Evolutionary conservation across 75 land plant genomes (phyloP).

Genomic region (Chamaecyparis obtusa): DNA sequence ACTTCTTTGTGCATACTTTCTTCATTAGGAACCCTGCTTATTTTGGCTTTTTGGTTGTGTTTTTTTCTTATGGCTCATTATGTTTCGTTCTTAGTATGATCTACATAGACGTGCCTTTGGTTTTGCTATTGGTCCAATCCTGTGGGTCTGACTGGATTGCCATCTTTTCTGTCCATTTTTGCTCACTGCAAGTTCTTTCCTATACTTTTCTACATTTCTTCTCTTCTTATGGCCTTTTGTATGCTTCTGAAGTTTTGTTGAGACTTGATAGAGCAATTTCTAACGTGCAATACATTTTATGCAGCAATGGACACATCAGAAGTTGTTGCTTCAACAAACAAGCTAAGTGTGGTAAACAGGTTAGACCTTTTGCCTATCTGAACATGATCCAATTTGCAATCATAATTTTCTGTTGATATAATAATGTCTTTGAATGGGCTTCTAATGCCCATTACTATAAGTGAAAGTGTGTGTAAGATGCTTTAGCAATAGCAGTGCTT

Average conservation of each 20-base stretch:
- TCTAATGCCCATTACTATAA: not conserved
- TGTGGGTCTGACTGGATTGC: not conserved
- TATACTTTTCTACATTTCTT: not conserved
- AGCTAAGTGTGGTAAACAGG: constrained; percentile 8
- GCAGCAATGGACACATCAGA: constrained; percentile 5
- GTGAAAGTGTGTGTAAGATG: not conserved
- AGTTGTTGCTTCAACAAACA: not conserved
- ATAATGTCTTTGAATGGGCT: not conserved
- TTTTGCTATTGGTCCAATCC: not conserved
- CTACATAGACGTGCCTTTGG: not conserved
- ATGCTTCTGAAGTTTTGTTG: not conserved
- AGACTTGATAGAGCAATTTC: not conserved
- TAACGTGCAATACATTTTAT: not conserved
- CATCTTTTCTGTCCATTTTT: not conserved
- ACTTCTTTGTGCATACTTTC: not conserved
- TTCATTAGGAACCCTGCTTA: not conserved
- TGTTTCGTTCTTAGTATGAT: not conserved
- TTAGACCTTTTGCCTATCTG: not conserved
- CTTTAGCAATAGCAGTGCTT: not conserved
- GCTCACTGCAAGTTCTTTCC: not conserved
- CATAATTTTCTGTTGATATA: not conserved
- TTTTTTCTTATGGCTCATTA: not conserved
- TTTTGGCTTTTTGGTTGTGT: not conserved
- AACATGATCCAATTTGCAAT: not conserved
- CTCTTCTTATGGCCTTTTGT: not conserved